phyloP scores from a whole-genome alignment of 208 protist species.

The Porcisia hertigi region DNA sequence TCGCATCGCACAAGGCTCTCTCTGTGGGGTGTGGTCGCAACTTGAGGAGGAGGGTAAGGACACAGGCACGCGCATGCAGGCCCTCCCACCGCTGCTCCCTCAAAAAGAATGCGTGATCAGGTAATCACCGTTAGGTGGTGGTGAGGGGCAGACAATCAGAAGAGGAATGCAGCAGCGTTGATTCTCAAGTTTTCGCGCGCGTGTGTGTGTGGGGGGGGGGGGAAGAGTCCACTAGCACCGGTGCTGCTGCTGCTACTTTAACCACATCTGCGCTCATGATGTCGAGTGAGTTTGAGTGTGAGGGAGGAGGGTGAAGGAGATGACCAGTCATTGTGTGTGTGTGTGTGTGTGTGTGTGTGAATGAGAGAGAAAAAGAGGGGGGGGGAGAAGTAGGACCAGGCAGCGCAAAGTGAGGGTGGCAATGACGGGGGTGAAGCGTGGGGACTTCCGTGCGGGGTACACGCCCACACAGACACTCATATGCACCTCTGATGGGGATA shows the following conservation, averaged over 20 bases:
- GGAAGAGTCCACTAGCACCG: not conserved
- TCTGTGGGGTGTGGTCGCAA: not conserved
- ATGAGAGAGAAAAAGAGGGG: not conserved
- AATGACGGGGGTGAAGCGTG: not conserved
- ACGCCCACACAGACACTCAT: not conserved
- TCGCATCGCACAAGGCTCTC: not conserved
- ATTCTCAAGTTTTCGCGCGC: not conserved
- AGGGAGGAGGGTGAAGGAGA: not conserved
- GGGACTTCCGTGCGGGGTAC: not conserved
- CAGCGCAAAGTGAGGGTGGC: not conserved
- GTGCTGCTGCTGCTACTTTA: not conserved
- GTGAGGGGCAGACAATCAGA: not conserved
- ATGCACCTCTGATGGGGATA: not conserved
- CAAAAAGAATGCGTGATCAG: not conserved
- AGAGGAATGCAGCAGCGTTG: not conserved
- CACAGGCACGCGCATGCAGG: not conserved
- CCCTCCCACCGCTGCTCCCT: not conserved
- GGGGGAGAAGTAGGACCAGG: not conserved
- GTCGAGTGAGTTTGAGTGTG: not conserved
- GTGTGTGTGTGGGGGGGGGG: not conserved
- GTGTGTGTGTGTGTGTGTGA: constrained; percentile 1
- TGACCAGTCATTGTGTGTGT: too few relatives aligned
- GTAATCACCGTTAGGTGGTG: not conserved
- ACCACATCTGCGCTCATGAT: not conserved
- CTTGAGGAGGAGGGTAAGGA: not conserved